A percentile compares a stretch with the other conserved stretches of the same genome.
Conservation (phyloP, 208 protist genomes). For the Acanthamoeba rhysodes region DNA sequence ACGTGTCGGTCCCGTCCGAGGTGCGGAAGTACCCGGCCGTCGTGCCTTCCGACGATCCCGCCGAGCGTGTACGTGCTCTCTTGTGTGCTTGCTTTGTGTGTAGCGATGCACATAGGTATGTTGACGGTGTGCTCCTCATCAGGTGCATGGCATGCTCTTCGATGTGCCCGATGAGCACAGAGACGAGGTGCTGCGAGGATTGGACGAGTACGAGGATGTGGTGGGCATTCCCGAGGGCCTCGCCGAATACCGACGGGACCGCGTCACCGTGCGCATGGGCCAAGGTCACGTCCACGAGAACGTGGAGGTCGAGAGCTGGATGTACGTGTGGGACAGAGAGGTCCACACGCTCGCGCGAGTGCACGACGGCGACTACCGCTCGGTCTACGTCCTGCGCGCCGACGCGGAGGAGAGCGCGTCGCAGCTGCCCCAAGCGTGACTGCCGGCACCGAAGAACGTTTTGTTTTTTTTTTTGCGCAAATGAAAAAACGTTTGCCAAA, state of each 20-base stretch:
- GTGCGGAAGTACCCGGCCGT: slow-evolving; percentile 47
- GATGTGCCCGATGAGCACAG: slow-evolving; percentile 19
- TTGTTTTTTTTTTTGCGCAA: not conserved
- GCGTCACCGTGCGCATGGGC: slow-evolving; percentile 22
- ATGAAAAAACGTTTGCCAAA: not conserved
- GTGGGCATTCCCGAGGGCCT: slow-evolving; percentile 26
- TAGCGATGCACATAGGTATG: not conserved
- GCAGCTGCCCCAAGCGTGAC: not conserved
- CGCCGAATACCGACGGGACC: slow-evolving; percentile 21
- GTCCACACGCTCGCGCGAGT: not conserved
- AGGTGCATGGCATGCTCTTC: slow-evolving; percentile 31
- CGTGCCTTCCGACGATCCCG: not conserved
- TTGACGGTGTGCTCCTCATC: not conserved
- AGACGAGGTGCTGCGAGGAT: not conserved
- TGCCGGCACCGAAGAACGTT: not conserved
- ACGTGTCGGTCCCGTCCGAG: not conserved
- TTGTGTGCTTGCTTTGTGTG: not conserved
- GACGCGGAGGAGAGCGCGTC: not conserved
- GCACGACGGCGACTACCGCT: not conserved
- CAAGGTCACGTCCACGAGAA: not conserved
- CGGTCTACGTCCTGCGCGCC: not conserved
- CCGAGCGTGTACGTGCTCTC: not conserved
- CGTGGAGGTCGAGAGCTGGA: slow-evolving; percentile 15
- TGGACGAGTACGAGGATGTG: slow-evolving; percentile 44
- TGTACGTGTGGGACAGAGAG: slow-evolving; percentile 32